Base-by-base conservation (phyloP, 2,329 filamentous ascomycete genomes). In the Colletotrichum abscissum region DNA sequence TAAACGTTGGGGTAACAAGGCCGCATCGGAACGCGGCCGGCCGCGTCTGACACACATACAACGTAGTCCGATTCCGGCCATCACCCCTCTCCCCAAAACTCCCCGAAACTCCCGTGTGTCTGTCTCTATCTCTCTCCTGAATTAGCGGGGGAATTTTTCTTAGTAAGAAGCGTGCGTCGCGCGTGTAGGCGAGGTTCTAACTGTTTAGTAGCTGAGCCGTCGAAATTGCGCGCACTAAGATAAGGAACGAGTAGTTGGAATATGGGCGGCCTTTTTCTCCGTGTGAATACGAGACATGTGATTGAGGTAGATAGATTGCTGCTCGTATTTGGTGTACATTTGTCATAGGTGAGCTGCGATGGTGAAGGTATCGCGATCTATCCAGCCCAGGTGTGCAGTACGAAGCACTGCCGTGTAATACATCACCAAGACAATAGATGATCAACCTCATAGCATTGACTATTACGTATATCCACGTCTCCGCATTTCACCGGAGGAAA, bases 11-110 rank as follows among this genome's bases (percentile, higher is more conserved):
- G 49, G 62, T 64, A 64, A 14, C 52, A 35, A 30, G 62, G 30
- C 49, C 49, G 49, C 49, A 64, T 64, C 26, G 49, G 30, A 64
- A 64, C 60, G 30, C 46, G 60, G 42, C 16, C 42, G 42, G 42
- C n/a, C 35, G 22, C 35, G 58, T 60, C 58, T 26, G 58, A 46
- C 58, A 49, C 42, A 22, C 42, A 49, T 49, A n/a, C 3, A 58
- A 57, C 19, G 26, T 22, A 38, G 56, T 24, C 30, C 16, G 58
- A 24, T n/a, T 28, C 58, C 33, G 24, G 35, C 19, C 38, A n/a
- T n/a, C 38, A 24, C 6, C 22, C 46, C 46, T 14, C 42, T 7
- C 42, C 7, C 22, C 26, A 26, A 26, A 26, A 26, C 26, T 26
- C 26, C 26, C 14, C 5, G 19, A 42, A 19, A 49, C 42, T 49